A percentile compares a stretch with the other conserved stretches of the same genome.
These are phyloP conservation scores for Yamadazyma blattariae DNA, from an alignment of 1,139 yeast species.

Conservation along the genomic window DNA sequence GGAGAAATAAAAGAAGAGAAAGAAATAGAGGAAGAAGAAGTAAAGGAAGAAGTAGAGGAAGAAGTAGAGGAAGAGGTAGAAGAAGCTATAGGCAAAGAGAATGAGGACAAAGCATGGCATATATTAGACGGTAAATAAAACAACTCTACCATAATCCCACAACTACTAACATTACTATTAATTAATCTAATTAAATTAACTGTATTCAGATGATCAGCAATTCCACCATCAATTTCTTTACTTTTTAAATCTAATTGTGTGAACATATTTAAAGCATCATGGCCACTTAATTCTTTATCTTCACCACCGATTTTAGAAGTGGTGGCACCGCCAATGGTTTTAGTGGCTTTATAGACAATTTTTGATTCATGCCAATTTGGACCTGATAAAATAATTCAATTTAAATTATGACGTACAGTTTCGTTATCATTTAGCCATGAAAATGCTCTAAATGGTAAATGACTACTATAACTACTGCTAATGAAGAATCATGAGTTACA, in stretches of 20 bases:
- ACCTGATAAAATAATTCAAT: constrained; percentile 83
- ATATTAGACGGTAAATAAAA: constrained; percentile 43
- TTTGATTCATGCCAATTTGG: constrained; percentile 65
- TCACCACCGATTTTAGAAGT: constrained; percentile 42
- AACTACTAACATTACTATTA: constrained; percentile 35
- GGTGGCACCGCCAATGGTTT: constrained; percentile 40
- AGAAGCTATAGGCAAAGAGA: no score
- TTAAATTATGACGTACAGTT: constrained; percentile 92
- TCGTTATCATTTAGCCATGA: constrained; percentile 66
- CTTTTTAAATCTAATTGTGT: constrained; percentile 96
- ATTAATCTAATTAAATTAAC: constrained; percentile 73
- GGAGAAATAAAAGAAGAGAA: no score
- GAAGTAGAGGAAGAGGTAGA: no score
- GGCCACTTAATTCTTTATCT: constrained; percentile 62
- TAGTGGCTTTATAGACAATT: constrained; percentile 58
- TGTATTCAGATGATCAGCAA: constrained; percentile 92
- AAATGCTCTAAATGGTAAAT: constrained; percentile 78
- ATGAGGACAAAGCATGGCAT: no score
- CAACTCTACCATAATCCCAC: constrained; percentile 83
- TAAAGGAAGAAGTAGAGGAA: no score
- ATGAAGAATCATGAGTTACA: constrained; percentile 74
- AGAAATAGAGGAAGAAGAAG: no score
- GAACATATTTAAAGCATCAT: constrained; percentile 91
- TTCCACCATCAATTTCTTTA: constrained; percentile 41
- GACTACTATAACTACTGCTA: constrained; percentile 73